Evolutionary conservation across 352 stramenopile genomes (phyloP).

Genomic region (Globisporangium megalacanthum): DNA sequence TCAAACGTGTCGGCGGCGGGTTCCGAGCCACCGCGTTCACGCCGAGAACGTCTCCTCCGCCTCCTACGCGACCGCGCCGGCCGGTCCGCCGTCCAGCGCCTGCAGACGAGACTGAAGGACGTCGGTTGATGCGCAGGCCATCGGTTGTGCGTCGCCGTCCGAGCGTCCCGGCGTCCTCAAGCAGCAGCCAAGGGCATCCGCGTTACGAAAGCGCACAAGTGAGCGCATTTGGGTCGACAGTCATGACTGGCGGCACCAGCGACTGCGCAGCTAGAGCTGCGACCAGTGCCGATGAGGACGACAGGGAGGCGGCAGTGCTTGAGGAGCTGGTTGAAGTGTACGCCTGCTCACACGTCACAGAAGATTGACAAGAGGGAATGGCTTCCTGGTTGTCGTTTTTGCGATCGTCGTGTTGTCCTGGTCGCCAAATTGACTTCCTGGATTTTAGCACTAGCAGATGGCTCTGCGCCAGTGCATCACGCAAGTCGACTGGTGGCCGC

Average conservation of each 20-base stretch:
- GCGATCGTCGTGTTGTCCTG: too few relatives aligned
- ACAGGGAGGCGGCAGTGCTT: background rate
- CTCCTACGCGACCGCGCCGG: background rate
- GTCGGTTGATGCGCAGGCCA: background rate
- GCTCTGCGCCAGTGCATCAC: conserved; percentile 61
- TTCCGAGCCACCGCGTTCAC: conserved; percentile 33
- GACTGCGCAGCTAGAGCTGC: background rate
- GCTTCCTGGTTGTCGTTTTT: background rate
- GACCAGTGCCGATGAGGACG: conserved; percentile 1
- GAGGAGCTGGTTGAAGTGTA: conserved; percentile 18
- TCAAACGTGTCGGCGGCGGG: conserved; percentile 53
- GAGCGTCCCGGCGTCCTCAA: conserved; percentile 9
- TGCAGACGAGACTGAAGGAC: background rate
- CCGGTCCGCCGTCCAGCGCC: background rate
- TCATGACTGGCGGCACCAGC: background rate
- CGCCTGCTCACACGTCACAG: conserved; percentile 10
- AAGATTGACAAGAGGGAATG: background rate
- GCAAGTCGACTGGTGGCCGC: conserved; percentile 6
- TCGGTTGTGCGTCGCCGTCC: conserved; percentile 9
- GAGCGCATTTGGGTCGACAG: background rate
- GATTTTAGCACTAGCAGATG: conserved; percentile 8
- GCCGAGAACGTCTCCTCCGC: conserved; percentile 2
- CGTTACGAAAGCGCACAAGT: background rate
- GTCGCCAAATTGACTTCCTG: too few relatives aligned
- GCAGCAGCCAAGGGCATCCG: background rate